Percentiles rank a stretch among this genome's conserved stretches.
Evolutionary conservation across 768 basidiomycete genomes (phyloP).

Genomic region (Suillus americanus): DNA sequence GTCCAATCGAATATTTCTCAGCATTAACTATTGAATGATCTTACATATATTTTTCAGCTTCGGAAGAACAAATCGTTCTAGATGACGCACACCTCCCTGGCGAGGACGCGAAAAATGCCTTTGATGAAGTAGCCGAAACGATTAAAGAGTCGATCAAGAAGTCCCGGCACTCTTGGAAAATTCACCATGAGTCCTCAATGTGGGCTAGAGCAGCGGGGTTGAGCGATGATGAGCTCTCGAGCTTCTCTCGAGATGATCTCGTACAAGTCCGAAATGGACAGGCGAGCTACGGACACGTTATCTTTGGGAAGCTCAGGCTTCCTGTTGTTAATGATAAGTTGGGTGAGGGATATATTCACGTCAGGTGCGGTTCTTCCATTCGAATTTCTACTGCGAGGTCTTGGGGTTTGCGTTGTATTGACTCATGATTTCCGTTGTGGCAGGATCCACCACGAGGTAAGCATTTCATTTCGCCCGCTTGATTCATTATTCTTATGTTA

Average conservation of each 20-base stretch:
- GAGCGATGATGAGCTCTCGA: conserved; percentile 50
- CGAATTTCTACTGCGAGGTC: not conserved
- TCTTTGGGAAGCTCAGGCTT: conserved; percentile 75
- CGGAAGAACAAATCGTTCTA: conserved; percentile 53
- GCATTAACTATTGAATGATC: not conserved
- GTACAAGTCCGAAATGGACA: conserved; percentile 50
- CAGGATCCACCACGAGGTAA: conserved; percentile 5
- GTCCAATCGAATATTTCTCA: not conserved
- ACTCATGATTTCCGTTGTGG: not conserved
- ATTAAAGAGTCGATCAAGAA: conserved; percentile 69
- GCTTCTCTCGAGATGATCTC: conserved; percentile 47
- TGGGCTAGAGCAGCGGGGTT: conserved; percentile 60
- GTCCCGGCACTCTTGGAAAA: conserved; percentile 70
- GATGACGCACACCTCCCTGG: conserved; percentile 62
- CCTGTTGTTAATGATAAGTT: conserved; percentile 60
- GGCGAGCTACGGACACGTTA: conserved; percentile 68
- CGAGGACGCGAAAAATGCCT: conserved; percentile 63
- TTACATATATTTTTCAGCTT: conserved; percentile 39
- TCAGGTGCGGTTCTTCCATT: conserved; percentile 48
- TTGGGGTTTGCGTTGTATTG: not conserved
- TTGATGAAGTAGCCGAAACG: conserved; percentile 47
- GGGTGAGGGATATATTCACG: conserved; percentile 68
- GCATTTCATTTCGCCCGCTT: not conserved
- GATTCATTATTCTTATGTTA: not conserved
- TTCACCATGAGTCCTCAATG: conserved; percentile 53